These are phyloP conservation scores for Mycena alexandri DNA, from an alignment of 768 basidiomycete genomes.

Conservation along the genomic window DNA sequence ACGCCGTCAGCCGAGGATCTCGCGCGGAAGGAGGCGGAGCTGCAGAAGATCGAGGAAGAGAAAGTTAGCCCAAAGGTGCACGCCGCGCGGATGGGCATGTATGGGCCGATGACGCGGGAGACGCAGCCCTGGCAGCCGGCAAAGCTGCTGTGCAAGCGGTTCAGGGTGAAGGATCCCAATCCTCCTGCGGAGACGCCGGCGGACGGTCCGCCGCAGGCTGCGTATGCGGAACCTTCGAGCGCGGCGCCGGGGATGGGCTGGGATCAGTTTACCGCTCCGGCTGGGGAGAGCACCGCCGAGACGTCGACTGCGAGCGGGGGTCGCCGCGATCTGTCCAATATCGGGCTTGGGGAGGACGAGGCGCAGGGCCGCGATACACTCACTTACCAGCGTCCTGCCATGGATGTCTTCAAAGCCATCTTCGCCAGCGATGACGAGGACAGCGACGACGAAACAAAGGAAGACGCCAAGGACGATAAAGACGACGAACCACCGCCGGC, in stretches of 20 bases:
- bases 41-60: slow-evolving; percentile 60
- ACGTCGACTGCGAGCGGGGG: slow-evolving; percentile 41
- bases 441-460: slow-evolving; percentile 74
- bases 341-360: slow-evolving; percentile 94
- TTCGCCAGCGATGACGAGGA: slow-evolving; percentile 97
- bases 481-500: slow-evolving; percentile 38
- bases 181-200: slow-evolving; percentile 60
- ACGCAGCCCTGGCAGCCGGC: slow-evolving; percentile 82
- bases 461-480: slow-evolving; percentile 55
- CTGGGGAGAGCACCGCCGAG: slow-evolving; percentile 29
- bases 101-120: slow-evolving; percentile 87
- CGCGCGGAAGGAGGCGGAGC: slow-evolving; percentile 56
- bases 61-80: slow-evolving; percentile 82
- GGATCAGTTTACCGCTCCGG: slow-evolving; percentile 32
- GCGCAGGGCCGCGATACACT: slow-evolving; percentile 89
- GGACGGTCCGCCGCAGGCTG: slow-evolving; percentile 42
- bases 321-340: slow-evolving; percentile 78
- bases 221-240: slow-evolving; percentile 36
- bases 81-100: slow-evolving; percentile 91
- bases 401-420: slow-evolving; percentile 97
- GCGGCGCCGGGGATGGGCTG: slow-evolving; percentile 38
- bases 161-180: slow-evolving; percentile 91
- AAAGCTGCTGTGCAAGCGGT: slow-evolving; percentile 91
- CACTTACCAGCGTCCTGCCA: slow-evolving; percentile 88
- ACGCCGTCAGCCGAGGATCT: slow-evolving; percentile 64